Evolutionary conservation across 305 asterid genomes (phyloP).

Genomic region (Plantago rigida): DNA sequence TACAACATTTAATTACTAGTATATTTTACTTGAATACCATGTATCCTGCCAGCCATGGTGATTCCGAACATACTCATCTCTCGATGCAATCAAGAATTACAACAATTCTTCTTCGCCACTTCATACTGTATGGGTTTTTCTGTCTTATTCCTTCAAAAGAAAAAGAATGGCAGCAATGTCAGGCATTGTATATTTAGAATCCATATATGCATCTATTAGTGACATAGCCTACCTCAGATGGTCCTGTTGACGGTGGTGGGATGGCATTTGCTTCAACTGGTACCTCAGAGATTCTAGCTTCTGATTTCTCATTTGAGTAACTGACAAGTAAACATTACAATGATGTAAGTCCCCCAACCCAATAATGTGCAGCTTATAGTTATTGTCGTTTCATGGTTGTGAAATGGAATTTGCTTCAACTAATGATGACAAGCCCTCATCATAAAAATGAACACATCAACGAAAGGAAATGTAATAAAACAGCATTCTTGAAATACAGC

Average conservation of each 20-base stretch:
- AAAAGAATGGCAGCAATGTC: slow-evolving; percentile 12
- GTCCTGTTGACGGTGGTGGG: slow-evolving; percentile 32
- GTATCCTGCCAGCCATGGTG: slow-evolving; percentile 3
- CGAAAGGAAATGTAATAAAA: no score
- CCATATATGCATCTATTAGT: neutral
- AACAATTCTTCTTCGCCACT: neutral
- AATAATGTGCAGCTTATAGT: neutral
- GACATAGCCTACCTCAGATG: slow-evolving; percentile 42
- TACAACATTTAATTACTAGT: neutral
- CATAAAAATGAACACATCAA: no score
- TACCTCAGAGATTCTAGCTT: slow-evolving; percentile 64
- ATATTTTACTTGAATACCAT: neutral
- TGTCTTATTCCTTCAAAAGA: neutral
- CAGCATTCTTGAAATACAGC: no score
- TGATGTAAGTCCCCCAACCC: neutral
- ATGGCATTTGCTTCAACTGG: slow-evolving; percentile 39
- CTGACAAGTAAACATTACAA: slow-evolving; percentile 27
- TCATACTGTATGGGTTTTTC: neutral
- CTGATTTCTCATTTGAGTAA: slow-evolving; percentile 86
- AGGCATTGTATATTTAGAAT: slow-evolving; percentile 13
- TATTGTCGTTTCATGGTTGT: no score
- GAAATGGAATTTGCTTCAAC: no score
- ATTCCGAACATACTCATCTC: neutral
- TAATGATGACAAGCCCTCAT: no score
- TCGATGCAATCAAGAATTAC: slow-evolving; percentile 2